Evolutionary conservation across 192 early-diverging fungal species (phyloP), one percentile per base, ranked within the genome.

Genomic region (Coemansia sp.): DNA sequence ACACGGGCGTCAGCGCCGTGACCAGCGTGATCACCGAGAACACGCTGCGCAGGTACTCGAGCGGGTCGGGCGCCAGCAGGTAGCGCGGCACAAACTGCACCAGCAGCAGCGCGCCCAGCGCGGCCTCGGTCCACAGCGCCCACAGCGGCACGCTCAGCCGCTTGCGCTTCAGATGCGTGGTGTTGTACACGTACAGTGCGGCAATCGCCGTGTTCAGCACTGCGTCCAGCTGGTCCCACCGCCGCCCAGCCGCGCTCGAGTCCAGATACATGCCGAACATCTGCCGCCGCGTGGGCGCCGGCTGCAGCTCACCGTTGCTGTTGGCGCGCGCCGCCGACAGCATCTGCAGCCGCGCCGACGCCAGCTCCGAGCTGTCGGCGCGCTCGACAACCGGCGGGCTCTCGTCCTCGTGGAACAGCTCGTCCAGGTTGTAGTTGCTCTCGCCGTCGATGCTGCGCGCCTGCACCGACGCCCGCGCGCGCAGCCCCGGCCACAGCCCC

Each of bases 161-260:
- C 10, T 20, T 57, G 53, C 35, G 49, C 21, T 47, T 51, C 2
- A 84, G 55, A 47, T 75, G 77, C 60, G 65, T 67, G 23, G 82
- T 84, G 51, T 72, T 79, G 60, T 64, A 64, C 44, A 86, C 70
- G 54, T 85, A 82, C 36, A 78, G 47, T 0, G 46, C 49, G 2
- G 68, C 76, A 35, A 86, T 78, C 1, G 59, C 58, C 1, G 68
- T 36, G 39, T 83, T 81, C 20, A 84, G 29, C 14, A 67, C 28
- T 1, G 75, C 75, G 41, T 86, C 84, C 12, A 85, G 42, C 45
- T 79, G 70, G 66, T 86, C 83, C 84, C 84, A 85, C 20, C 61
- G 52, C 17, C 82, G 54, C 8, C 82, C 82, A 1, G 62, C 69
- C 5, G 67, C 58, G 34, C 67, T 71, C 20, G 78, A 58, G 55